Evolutionary conservation across 2,329 filamentous ascomycete species (phyloP), one percentile per base, ranked within the genome.

Genomic region (Calycina marina): DNA sequence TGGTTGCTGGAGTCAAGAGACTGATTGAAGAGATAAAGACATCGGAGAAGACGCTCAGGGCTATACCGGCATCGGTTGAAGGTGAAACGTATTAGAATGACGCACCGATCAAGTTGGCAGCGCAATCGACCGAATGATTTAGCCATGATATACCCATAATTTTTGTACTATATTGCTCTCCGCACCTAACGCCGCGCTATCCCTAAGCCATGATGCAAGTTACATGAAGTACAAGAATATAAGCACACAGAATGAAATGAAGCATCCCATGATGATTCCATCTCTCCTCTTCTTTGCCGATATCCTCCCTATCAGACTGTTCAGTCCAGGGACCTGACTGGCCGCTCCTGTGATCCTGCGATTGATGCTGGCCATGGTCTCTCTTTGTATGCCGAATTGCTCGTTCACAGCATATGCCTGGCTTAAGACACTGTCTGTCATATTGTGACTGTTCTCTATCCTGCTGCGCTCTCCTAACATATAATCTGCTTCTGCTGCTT

Each of bases 381-480:
- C 86, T 39, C 86, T 68, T 63, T 98, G 90, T 35, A 85, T 50
- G 10, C 71, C 67, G 54, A 98, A 96, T 55, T 67, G 86, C 60
- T 96, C 85, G 53, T 93, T 92, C 32, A 96, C 84, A 8, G 88
- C 86, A 59, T 98, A 98, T 5, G 90, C 90, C 62, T 96, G 90
- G 52, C 79, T 86, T 38, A 98, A 65, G 18, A 98, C 85, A 40
- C 72, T 80, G 55, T 98, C 90, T 29, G 84, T 78, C 64, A 93
- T 76, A 45, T 73, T 79, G 57, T 96, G 80, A 50, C 82, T 92
- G 53, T 84, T 78, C 52, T 98, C 90, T 51, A 98, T 73, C 42
- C 81, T 72, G 40, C 66, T 63, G 31, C 90, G 71, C 66, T 98
- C 90, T 47, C 82, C 79, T 16, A 98, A 69, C 86, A 98, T 94